Conservation (phyloP, 805 yeast species). For the Hanseniaspora lachancei region DNA sequence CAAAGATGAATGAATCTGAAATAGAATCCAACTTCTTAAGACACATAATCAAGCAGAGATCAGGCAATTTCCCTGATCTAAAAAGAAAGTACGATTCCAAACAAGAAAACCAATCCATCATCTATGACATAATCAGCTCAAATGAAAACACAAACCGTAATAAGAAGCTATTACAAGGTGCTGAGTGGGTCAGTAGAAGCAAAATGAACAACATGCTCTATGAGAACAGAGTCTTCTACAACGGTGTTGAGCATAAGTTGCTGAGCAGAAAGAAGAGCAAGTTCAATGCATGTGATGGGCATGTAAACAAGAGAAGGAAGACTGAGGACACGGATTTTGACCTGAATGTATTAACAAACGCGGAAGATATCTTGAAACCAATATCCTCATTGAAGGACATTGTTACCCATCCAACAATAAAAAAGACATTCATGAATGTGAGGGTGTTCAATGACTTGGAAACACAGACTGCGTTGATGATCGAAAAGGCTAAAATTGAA, state of each 20-base stretch:
- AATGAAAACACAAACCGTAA: conserved; percentile 42
- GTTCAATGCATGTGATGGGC: neutral
- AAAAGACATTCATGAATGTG: conserved; percentile 45
- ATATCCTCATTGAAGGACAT: conserved; percentile 70
- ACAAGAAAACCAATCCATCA: neutral
- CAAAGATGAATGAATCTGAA: conserved; percentile 14
- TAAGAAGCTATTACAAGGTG: conserved; percentile 40
- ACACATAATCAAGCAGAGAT: conserved; percentile 23
- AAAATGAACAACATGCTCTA: conserved; percentile 27
- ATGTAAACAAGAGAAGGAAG: neutral
- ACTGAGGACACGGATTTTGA: conserved; percentile 29
- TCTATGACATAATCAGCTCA: conserved; percentile 20
- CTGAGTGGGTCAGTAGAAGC: conserved; percentile 35
- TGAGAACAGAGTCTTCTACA: conserved; percentile 26
- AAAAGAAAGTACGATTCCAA: conserved; percentile 23
- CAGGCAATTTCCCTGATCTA: conserved; percentile 26
- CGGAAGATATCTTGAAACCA: conserved; percentile 57
- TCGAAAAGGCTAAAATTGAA: conserved; percentile 68
- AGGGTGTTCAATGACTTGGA: conserved; percentile 49
- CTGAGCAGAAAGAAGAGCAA: conserved; percentile 21
- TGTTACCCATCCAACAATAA: conserved; percentile 53
- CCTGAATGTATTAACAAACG: conserved; percentile 37
- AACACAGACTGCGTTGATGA: conserved; percentile 56
- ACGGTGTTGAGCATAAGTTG: conserved; percentile 28
- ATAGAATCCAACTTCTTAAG: conserved; percentile 19